These are phyloP conservation scores for Hemisphaericaspora xylofermentans DNA, from an alignment of 1,139 yeast species.

Conservation along the genomic window DNA sequence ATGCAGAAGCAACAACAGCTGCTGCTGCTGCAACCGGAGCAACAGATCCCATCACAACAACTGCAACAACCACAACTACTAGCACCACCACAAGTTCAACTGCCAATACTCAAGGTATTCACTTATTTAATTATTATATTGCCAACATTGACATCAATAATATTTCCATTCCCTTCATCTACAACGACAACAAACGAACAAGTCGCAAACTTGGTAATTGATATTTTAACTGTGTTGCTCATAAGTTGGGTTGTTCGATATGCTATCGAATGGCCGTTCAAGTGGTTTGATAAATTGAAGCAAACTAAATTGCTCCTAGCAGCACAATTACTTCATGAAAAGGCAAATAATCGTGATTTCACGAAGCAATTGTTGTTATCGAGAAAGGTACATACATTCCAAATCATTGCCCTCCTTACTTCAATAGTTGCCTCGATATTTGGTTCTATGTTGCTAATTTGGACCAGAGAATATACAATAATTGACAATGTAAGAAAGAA, in stretches of 20 bases:
- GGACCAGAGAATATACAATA: constrained; percentile 26
- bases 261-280: constrained; percentile 39
- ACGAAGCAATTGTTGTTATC: constrained; percentile 12
- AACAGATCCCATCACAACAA: neutral
- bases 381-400: constrained; percentile 20
- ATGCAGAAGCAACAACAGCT: too few species aligned
- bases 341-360: constrained; percentile 7
- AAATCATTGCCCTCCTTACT: constrained; percentile 22
- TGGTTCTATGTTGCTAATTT: constrained; percentile 26
- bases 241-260: constrained; percentile 29
- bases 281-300: constrained; percentile 29
- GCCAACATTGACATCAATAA: constrained; percentile 15
- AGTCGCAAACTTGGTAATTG: constrained; percentile 24
- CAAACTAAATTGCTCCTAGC: constrained; percentile 20
- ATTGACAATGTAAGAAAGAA: constrained; percentile 29
- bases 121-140: constrained; percentile 14
- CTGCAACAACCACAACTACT: constrained; percentile 3
- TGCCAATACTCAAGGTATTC: constrained; percentile 12
- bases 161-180: constrained; percentile 10
- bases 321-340: constrained; percentile 15
- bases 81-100: constrained; percentile 9
- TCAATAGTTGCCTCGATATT: constrained; percentile 26
- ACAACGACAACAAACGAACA: constrained; percentile 16
- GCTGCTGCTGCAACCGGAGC: neutral
- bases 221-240: constrained; percentile 26